Evolutionary conservation across 1,139 yeast genomes (phyloP), one percentile per base, ranked within the genome.

Genomic region (Yamadazyma blattariae): DNA sequence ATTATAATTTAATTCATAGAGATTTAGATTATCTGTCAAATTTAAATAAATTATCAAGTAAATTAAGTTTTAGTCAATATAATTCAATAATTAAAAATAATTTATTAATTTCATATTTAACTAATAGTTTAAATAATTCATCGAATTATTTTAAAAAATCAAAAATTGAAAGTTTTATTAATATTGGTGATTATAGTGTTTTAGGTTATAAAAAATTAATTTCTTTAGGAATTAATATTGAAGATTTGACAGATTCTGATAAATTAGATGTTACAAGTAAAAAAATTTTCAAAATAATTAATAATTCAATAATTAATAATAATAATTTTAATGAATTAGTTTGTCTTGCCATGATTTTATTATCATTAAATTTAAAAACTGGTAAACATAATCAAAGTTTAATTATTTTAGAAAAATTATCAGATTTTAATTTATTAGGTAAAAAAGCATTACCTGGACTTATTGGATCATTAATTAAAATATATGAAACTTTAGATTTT

Each of bases 381-480:
- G 60, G 57, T 5, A 72, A 70, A 19, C 62, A 56, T 35, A 74
- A 71, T 42, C 77, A 74, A 39, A 71, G 82, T 1, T 54, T 68
- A 9, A 40, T 56, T 7, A 48, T 69, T 8, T 59, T 81, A 37
- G 77, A 75, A 47, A 46, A 52, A 15, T 36, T 65, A 13, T 53
- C 61, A 7, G 42, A 45, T 1, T 40, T 43, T 9, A 51, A 52
- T 32, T 42, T 55, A 13, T 34, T 43, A 7, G 16, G 19, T 12
- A 19, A 16, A 10, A 37, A 50, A 25, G 38, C 58, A 5, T 47
- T 57, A 6, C 79, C 79, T 21, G 72, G 68, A 37, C 59, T 68
- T 49, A 66, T 65, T 37, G 75, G 71, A 23, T 54, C 71, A 1
- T 61, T 80, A 26, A 58, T 73, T 10, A 59, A 71, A 10, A 47